Conservation (phyloP, 1,284 basidiomycete species). For the Pseudozyma hubeiensis region DNA sequence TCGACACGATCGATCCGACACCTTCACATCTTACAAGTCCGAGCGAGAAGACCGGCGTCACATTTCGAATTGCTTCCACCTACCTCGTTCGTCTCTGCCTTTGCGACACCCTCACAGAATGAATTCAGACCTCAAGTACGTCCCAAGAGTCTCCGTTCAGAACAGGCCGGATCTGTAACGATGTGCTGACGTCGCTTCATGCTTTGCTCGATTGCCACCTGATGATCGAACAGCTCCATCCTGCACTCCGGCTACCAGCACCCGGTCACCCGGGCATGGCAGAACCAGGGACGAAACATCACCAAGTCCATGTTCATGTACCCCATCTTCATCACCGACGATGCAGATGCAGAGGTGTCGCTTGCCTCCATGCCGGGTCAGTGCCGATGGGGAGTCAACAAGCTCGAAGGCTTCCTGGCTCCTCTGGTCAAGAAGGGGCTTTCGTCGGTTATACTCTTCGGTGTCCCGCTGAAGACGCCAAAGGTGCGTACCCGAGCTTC, state of each 20-base stretch:
- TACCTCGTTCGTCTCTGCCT: neutral
- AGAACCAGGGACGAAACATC: conserved; percentile 53
- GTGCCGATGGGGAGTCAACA: conserved; percentile 86
- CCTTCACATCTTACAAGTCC: conserved; percentile 30
- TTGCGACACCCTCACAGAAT: conserved; percentile 10
- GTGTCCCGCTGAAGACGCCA: conserved; percentile 84
- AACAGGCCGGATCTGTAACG: neutral
- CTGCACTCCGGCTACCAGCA: conserved; percentile 64
- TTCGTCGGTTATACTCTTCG: conserved; percentile 92
- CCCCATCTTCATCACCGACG: conserved; percentile 67
- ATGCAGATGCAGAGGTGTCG: conserved; percentile 48
- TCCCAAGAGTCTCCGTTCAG: neutral
- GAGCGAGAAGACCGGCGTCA: conserved; percentile 8
- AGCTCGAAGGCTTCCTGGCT: conserved; percentile 85
- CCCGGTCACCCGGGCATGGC: conserved; percentile 57
- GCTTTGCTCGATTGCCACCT: neutral
- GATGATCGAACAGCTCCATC: conserved; percentile 32
- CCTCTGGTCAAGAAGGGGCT: conserved; percentile 91
- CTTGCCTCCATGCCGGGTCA: conserved; percentile 65
- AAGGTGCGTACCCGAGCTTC: conserved; percentile 75
- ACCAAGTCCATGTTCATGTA: conserved; percentile 67
- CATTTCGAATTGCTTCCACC: too few relatives aligned
- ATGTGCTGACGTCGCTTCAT: neutral
- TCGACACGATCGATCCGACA: neutral
- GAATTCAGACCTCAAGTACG: conserved; percentile 49